Conservation (phyloP, 306 rosid species). For the Cucumis cinereus region DNA sequence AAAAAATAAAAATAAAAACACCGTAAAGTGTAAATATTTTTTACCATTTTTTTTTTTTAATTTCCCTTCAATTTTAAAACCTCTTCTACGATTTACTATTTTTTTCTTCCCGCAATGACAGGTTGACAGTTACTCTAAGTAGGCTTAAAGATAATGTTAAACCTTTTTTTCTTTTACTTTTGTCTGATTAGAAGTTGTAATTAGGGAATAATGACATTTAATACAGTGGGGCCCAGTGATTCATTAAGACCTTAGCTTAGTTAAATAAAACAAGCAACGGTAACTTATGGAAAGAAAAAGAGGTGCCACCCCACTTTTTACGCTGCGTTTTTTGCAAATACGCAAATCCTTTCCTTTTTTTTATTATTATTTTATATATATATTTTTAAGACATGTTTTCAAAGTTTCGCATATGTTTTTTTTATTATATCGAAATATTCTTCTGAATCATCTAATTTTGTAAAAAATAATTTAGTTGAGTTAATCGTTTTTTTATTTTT, state of each 20-base stretch:
- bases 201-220: background rate
- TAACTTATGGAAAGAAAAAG: background rate
- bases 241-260: background rate
- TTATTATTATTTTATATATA: background rate
- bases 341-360: background rate
- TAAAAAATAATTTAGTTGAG: too few relatives aligned
- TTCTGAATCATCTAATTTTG: too few relatives aligned
- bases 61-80: too few relatives aligned
- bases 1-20: too few relatives aligned
- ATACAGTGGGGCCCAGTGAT: background rate
- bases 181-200: slow-evolving; percentile 5
- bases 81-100: too few relatives aligned
- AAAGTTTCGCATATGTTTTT: too few relatives aligned
- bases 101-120: background rate
- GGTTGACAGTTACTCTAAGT: background rate
- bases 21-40: too few relatives aligned
- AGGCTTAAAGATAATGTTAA: background rate
- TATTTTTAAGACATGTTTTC: too few relatives aligned
- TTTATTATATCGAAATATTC: too few relatives aligned
- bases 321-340: background rate
- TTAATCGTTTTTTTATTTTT: too few relatives aligned
- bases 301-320: background rate
- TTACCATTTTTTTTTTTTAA: too few relatives aligned
- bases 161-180: background rate
- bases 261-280: slow-evolving; percentile 4